Conservation (phyloP, 2,329 filamentous ascomycete genomes). For the Juglanconis sp. region DNA sequence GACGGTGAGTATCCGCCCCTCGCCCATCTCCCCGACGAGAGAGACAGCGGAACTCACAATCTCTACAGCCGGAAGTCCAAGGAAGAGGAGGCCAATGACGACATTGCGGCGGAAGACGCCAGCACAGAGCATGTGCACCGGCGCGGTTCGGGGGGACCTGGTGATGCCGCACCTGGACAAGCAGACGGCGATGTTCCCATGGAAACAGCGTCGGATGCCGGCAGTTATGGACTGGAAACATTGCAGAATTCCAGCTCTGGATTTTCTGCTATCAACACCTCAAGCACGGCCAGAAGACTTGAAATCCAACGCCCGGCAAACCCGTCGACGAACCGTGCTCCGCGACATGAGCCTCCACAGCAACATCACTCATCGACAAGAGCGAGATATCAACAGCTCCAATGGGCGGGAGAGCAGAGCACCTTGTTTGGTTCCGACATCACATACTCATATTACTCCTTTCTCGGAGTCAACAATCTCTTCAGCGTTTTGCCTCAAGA, state of each 20-base stretch:
- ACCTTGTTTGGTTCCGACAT: slow-evolving; percentile 30
- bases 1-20: slow-evolving; percentile 30
- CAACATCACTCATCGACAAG: neutral
- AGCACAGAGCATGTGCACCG: neutral
- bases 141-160: neutral
- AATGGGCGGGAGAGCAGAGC: slow-evolving; percentile 28
- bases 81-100: neutral
- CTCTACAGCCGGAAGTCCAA: slow-evolving; percentile 4
- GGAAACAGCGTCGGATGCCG: neutral
- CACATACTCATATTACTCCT: slow-evolving; percentile 43
- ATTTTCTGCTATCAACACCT: neutral
- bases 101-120: neutral
- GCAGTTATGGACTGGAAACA: neutral
- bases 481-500: slow-evolving; percentile 40
- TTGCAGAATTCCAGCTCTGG: neutral
- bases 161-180: slow-evolving; percentile 26
- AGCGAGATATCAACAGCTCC: slow-evolving; percentile 14
- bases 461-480: slow-evolving; percentile 37
- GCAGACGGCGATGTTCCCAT: neutral
- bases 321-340: neutral
- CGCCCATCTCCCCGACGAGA: too few relatives aligned
- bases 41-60: neutral
- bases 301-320: neutral
- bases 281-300: neutral
- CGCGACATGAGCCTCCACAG: neutral